Evolutionary conservation across 148 eudicot genomes (phyloP).

Genomic region (Camellia japonica): DNA sequence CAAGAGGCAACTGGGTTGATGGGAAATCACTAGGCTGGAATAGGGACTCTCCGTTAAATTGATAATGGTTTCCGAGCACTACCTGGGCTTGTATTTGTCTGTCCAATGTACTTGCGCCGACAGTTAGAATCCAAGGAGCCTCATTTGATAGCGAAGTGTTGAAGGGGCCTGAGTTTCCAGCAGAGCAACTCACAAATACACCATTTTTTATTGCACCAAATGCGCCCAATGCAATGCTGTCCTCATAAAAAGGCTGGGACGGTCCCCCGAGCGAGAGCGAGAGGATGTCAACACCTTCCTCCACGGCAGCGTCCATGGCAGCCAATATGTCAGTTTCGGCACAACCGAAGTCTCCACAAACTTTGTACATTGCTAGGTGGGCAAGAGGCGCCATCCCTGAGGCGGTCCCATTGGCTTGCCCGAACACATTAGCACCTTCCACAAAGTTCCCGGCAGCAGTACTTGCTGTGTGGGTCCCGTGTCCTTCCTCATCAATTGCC

Average conservation of each 20-base stretch:
- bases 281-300: conserved; percentile 31
- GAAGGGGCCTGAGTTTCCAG: conserved; percentile 50
- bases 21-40: conserved; percentile 31
- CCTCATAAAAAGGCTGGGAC: conserved; percentile 6
- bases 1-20: conserved; percentile 9
- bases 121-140: conserved; percentile 35
- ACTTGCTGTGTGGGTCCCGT: conserved; percentile 52
- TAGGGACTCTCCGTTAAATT: conserved; percentile 23
- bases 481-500: conserved; percentile 38
- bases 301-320: conserved; percentile 31
- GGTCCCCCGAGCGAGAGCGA: conserved; percentile 47
- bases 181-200: conserved; percentile 49
- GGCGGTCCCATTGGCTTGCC: conserved; percentile 42
- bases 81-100: conserved; percentile 22
- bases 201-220: conserved; percentile 54
- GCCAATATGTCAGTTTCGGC: conserved; percentile 23
- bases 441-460: conserved; percentile 42
- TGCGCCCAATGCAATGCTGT: conserved; percentile 34
- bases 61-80: conserved; percentile 23
- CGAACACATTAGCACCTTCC: conserved; percentile 32
- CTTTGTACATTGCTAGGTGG: conserved; percentile 37
- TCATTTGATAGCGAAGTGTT: conserved; percentile 13
- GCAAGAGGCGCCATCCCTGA: conserved; percentile 53
- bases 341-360: conserved; percentile 10
- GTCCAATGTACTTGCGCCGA: conserved; percentile 34